These are phyloP conservation scores for Phallus indusiatus DNA, from an alignment of 768 basidiomycete genomes.

Conservation along the genomic window DNA sequence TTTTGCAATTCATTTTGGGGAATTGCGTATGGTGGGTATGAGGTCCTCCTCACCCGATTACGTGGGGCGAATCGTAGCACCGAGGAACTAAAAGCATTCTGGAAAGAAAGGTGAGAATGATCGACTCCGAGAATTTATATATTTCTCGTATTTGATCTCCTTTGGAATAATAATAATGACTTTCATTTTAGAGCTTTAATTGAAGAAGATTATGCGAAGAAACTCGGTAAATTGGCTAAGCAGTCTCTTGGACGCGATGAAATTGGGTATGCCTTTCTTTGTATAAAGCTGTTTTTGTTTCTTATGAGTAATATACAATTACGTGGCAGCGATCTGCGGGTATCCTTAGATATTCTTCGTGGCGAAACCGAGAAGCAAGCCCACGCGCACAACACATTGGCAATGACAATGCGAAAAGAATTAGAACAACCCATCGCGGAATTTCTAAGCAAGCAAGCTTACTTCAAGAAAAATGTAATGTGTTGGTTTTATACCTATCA, in stretches of 20 bases:
- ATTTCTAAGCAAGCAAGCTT: constrained; percentile 55
- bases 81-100: constrained; percentile 81
- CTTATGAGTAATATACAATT: constrained; percentile 12
- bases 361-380: constrained; percentile 81
- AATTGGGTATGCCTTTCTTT: constrained; percentile 61
- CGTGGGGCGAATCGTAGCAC: constrained; percentile 75
- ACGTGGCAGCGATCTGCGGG: constrained; percentile 61
- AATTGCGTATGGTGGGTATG: constrained; percentile 73
- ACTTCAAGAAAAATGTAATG: constrained; percentile 46
- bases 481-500: constrained; percentile 25
- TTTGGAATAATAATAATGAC: not conserved
- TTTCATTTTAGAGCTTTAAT: constrained; percentile 58
- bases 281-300: not conserved
- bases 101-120: constrained; percentile 76
- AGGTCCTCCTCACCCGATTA: constrained; percentile 85
- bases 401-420: constrained; percentile 64
- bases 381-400: constrained; percentile 59
- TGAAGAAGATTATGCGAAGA: constrained; percentile 93
- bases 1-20: constrained; percentile 99
- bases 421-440: constrained; percentile 57
- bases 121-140: too few relatives aligned
- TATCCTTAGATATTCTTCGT: constrained; percentile 69
- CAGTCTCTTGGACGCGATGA: constrained; percentile 75
- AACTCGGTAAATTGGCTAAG: constrained; percentile 71
- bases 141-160: too few relatives aligned